Conservation (phyloP, 176 grass and related monocot genomes). For the Aegilops bicornis region DNA sequence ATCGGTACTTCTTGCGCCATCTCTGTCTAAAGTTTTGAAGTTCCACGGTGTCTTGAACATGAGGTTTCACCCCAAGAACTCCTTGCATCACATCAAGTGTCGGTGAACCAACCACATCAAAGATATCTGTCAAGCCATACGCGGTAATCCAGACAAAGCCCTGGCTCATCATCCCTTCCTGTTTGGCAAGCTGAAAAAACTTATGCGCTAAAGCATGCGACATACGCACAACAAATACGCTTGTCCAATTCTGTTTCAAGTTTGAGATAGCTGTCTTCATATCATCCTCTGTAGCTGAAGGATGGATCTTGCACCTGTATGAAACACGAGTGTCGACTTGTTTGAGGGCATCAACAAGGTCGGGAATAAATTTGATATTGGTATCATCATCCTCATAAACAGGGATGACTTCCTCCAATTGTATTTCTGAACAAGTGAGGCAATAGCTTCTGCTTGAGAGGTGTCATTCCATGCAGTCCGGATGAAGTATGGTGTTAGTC, state of each 20-base stretch:
- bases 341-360: conserved; percentile 62
- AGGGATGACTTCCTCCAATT: conserved; percentile 68
- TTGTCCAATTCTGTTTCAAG: conserved; percentile 51
- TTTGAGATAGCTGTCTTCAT: conserved; percentile 33
- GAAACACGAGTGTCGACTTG: conserved; percentile 35
- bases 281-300: conserved; percentile 25
- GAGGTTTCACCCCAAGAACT: conserved; percentile 66
- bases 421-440: conserved; percentile 48
- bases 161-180: conserved; percentile 46
- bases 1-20: conserved; percentile 46
- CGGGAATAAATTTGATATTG: conserved; percentile 47
- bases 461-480: conserved; percentile 67
- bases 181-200: conserved; percentile 58
- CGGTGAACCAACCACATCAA: conserved; percentile 44
- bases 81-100: conserved; percentile 67
- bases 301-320: conserved; percentile 46
- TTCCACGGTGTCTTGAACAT: conserved; percentile 23
- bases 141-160: conserved; percentile 79
- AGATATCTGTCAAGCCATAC: conserved; percentile 72
- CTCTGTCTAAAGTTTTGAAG: conserved; percentile 35
- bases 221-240: conserved; percentile 73
- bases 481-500: conserved; percentile 69
- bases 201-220: conserved; percentile 41
- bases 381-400: conserved; percentile 49
- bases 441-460: conserved; percentile 57